Evolutionary conservation across 2,329 filamentous ascomycete species (phyloP), one percentile per base, ranked within the genome.

Genomic region (Ascochyta fabae): DNA sequence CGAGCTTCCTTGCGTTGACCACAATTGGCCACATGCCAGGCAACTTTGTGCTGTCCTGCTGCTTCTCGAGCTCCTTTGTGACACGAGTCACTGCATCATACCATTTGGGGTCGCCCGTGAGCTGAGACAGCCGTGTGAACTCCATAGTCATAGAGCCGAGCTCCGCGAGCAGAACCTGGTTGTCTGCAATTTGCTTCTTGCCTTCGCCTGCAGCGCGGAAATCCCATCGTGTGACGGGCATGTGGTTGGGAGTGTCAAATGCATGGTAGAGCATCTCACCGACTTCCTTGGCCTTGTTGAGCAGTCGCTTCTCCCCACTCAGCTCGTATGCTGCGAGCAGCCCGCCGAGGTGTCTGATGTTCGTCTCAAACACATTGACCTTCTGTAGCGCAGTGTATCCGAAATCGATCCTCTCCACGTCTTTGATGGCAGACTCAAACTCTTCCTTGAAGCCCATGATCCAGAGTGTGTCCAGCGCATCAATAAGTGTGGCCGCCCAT

Each of bases 181-280:
- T 62, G 40, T 79, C 74, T 15, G 79, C 78, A 15, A 70, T 63
- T 52, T 80, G 78, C 24, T 67, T 56, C 44, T 72, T 67, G n/a
- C 71, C 74, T 22, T 69, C 66, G 4, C 75, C 67, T 15, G 75
- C 76, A 12, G 71, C 68, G 45, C 74, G 69, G 24, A 77, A 74
- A 16, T 77, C 69, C 79, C 79, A 81, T 48, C 79, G 67, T 0
- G 78, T 80, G 43, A 80, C 74, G 5, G 94, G 93, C 91, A 98
- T 96, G 65, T 92, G 87, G 74, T 98, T 97, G 0, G 93, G 93
- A 0, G 94, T 97, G 75, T 96, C 92, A 67, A 96, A 96, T 4
- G 89, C 84, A 48, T 88, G 87, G 79, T 93, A 92, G 29, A 96
- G 79, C 57, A 96, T 83, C 66, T 94, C 89, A 35, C 86, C 92